A percentile compares a stretch with the other conserved stretches of the same genome.
Conservation (phyloP, 1,284 basidiomycete species). For the Pseudozyma hubeiensis region DNA sequence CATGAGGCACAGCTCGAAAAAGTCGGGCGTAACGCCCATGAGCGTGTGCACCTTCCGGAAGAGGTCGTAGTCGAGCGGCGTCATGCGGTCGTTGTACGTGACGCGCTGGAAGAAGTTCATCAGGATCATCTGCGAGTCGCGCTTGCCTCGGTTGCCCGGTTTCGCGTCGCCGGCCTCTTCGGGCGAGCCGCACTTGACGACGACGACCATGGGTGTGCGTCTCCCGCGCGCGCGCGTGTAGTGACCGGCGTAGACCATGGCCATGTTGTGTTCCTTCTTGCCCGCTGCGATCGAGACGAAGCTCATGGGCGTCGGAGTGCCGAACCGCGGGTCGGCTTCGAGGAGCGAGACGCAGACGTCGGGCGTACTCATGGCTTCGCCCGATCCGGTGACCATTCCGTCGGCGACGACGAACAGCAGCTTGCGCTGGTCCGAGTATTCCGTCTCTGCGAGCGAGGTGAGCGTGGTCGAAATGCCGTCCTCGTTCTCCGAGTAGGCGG, state of each 20-base stretch:
- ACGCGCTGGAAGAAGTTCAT: slow-evolving; percentile 99
- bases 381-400: slow-evolving; percentile 97
- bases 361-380: slow-evolving; percentile 92
- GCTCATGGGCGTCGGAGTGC: slow-evolving; percentile 94
- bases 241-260: slow-evolving; percentile 98
- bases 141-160: slow-evolving; percentile 97
- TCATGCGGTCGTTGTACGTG: slow-evolving; percentile 99
- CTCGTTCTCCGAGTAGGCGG: slow-evolving; percentile 96
- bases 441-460: slow-evolving; percentile 89
- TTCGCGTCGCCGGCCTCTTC: slow-evolving; percentile 80
- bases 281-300: slow-evolving; percentile 92
- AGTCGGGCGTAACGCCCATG: slow-evolving; percentile 99
- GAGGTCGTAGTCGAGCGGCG: slow-evolving; percentile 94
- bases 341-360: slow-evolving; percentile 93
- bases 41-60: slow-evolving; percentile 96
- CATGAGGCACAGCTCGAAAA: slow-evolving; percentile 97
- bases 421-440: slow-evolving; percentile 91
- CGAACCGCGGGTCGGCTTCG: slow-evolving; percentile 93
- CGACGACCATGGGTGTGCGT: slow-evolving; percentile 91
- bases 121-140: slow-evolving; percentile 96
- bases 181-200: slow-evolving; percentile 96
- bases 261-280: slow-evolving; percentile 88
- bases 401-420: slow-evolving; percentile 95
- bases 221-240: slow-evolving; percentile 80
- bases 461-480: slow-evolving; percentile 90